Evolutionary conservation across 1,139 yeast genomes (phyloP), one percentile per base, ranked within the genome.

Genomic region (Saccharomyces hybrid): DNA sequence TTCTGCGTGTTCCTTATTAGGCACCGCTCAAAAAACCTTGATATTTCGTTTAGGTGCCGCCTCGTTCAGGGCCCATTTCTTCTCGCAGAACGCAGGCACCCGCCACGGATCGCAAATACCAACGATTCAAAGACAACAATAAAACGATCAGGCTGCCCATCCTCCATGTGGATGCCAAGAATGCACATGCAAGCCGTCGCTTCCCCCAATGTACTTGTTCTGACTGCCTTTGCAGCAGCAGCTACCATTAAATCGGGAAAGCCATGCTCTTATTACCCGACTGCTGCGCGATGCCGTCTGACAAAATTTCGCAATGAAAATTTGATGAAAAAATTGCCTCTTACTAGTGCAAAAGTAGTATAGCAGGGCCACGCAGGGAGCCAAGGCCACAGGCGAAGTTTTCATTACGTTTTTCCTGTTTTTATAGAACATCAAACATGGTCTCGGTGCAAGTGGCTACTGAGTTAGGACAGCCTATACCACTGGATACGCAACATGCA

Each of bases 401-500:
- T 38, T 38, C 42, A 6, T 11, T 7, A 14, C 7, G 7, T 38
- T 38, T 14, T 38, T 16, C 23, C 42, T 16, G 23, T 11, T 16
- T 38, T 38, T 16, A 38, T 6, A 38, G 42, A 38, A 14, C 42
- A 38, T 38, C 23, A 16, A 38, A 38, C 23, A 38, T 38, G 42
- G 42, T 38, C 23, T 16, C 9, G 42, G 42, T 5, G 23, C 42
- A 38, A 38, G 42, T 38, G 20, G 42, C 61, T 28, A 51, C 58
- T 2, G 55, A 51, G 56, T 79, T 89, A 27, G 97, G 97, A 5
- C 83, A 79, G 32, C 83, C 96, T 7, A 90, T 91, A 58, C 98
- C 98, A 7, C 84, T 85, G 57, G 85, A 89, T 68, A 86, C 95
- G 0, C 84, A 87, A 6, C 98, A 91, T 70, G 97, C 97, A 0